Evolutionary conservation across 805 yeast genomes (phyloP), one percentile per base, ranked within the genome.

Genomic region (Barnettozyma californica): DNA sequence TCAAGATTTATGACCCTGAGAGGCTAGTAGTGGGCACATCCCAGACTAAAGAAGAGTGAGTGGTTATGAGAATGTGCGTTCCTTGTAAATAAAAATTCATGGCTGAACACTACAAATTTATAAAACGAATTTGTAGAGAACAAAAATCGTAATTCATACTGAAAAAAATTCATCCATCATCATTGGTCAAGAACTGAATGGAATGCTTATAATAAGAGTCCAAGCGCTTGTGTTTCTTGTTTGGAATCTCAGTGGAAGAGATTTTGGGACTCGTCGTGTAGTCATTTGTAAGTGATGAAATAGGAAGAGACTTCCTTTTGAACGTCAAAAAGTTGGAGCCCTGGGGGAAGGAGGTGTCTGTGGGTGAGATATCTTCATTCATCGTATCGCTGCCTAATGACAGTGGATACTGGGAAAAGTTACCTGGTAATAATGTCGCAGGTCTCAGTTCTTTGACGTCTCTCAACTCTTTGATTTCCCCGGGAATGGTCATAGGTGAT

Each of bases 1-100:
- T 88, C 64, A 69, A 71, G 53, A 80, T 80, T 9, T 81, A 68
- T 56, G 62, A 61, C 44, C 46, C 54, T n/a, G 52, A 41, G 1
- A 51, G 48, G 19, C 52, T 53, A 14, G 38, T 27, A 13, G 46
- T 9, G 16, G 16, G 43, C 5, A 20, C 11, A 8, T 37, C 33
- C 16, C 14, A 45, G 21, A 23, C 33, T 16, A 29, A 29, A 29
- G 33, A 29, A 8, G 33, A 29, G 33, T 29, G 33, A 29, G 14
- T 8, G n/a, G 16, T 14, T 7, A 7, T 13, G 33, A 8, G 8
- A 23, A 23, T 29, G 5, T 11, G 14, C 33, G 33, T 5, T 29
- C 33, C 33, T 11, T 29, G 33, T 29, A 29, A 29, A 29, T 29
- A 29, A 9, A 7, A 29, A 13, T 29, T 29, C 16, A 29, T 29